Base-by-base conservation (phyloP, 805 yeast species). In the Lipomyces spencermartinsiae region DNA sequence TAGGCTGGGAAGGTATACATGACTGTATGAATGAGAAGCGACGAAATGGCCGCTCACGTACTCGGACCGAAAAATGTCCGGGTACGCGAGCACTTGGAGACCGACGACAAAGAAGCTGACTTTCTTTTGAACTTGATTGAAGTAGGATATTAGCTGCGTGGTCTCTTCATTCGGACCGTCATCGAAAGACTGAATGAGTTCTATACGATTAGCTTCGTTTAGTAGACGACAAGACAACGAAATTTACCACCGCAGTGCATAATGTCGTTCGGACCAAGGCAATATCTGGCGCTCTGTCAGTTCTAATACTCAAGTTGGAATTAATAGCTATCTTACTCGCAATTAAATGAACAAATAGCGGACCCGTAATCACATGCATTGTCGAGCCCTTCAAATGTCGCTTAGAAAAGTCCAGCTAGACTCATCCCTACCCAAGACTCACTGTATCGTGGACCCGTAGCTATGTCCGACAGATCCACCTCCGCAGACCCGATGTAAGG, bases 21-120 rank as follows among this genome's bases (percentile, higher is more conserved):
- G 98, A 0, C 93, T 87, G 97, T 97, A 93, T 0, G 98, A 92
- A 77, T 93, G 98, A 0, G 93, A 85, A 1, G 91, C 98, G 76
- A 93, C 79, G 34, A 93, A 79, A 78, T 94, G 97, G 14, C 97
- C 97, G 43, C 79, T 78, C 0, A 78, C 76, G 56, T 84, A 81
- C 46, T 89, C 83, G 58, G 82, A 80, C 49, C 83, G 78, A 76
- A 93, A 93, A 39, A 90, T 83, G 7, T 90, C 90, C 0, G 98
- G 98, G 76, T 83, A 86, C 71, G 87, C 82, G 1, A 93, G 89
- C 39, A 91, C 88, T 73, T 93, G 91, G 65, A 89, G 81, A 1
- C 98, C 98, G 65, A 93, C 82, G 1, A 92, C 89, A 81, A 94
- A 94, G 75, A 94, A 93, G 0, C 97, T 93, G 0, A 92, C 79